These are phyloP conservation scores for Craspedostauros australis DNA, from an alignment of 108 stramenopile genomes.

Conservation along the genomic window DNA sequence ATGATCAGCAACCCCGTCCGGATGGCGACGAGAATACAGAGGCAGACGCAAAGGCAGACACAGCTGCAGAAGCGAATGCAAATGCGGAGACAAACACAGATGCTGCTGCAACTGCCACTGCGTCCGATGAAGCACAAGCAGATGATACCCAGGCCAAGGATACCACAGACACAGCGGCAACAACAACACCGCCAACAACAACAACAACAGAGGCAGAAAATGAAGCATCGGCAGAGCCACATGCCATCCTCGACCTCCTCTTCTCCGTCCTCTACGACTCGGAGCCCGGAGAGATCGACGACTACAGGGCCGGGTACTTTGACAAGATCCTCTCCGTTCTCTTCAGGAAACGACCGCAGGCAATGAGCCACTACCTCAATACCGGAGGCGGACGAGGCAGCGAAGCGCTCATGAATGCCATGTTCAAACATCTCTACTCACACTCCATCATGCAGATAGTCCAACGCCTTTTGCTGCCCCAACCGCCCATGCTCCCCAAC, in stretches of 20 bases:
- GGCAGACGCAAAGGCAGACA: background rate
- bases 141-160: background rate
- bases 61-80: background rate
- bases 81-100: no score
- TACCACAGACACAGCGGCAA: constrained; percentile 1
- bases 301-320: constrained; percentile 92
- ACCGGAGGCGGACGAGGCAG: constrained; percentile 31
- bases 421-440: constrained; percentile 83
- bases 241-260: constrained; percentile 58
- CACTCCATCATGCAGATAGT: constrained; percentile 94
- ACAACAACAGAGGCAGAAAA: background rate
- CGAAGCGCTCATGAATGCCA: constrained; percentile 56
- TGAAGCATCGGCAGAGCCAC: background rate
- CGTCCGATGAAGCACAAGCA: background rate
- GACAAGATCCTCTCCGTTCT: constrained; percentile 84
- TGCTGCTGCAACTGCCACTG: no score
- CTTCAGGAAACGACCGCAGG: constrained; percentile 57
- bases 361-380: constrained; percentile 64
- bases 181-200: no score
- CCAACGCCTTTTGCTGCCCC: constrained; percentile 83
- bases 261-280: constrained; percentile 72
- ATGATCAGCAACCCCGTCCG: background rate
- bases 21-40: constrained; percentile 1
- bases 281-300: constrained; percentile 66
- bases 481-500: constrained; percentile 34